Percentiles rank a stretch among this genome's conserved stretches.
These are phyloP conservation scores for Candida sonorensis DNA, from an alignment of 805 yeast genomes.

Conservation along the genomic window DNA sequence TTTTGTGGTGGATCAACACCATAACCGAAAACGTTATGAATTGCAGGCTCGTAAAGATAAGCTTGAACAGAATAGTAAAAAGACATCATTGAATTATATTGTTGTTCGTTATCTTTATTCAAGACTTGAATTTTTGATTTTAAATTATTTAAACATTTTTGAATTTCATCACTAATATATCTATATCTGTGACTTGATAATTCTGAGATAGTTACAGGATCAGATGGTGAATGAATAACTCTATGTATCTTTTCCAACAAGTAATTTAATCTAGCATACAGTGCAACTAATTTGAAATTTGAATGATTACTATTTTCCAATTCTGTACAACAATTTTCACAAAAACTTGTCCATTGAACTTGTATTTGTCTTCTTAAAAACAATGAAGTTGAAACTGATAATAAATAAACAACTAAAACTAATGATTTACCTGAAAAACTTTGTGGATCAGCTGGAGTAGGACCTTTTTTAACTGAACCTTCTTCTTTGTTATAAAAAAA, in stretches of 20 bases:
- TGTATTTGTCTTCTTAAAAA: conserved; percentile 58
- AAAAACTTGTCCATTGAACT: conserved; percentile 57
- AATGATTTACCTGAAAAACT: conserved; percentile 43
- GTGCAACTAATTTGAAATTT: conserved; percentile 39
- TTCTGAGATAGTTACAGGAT: conserved; percentile 25
- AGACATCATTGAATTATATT: conserved; percentile 33
- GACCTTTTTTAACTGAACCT: conserved; percentile 34
- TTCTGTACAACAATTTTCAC: conserved; percentile 52
- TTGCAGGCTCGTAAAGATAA: conserved; percentile 51
- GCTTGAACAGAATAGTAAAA: conserved; percentile 61
- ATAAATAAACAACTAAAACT: conserved; percentile 52
- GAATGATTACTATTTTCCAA: conserved; percentile 33
- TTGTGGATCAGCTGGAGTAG: conserved; percentile 31
- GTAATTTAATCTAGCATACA: conserved; percentile 52
- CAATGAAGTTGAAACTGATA: conserved; percentile 57
- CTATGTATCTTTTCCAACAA: conserved; percentile 56
- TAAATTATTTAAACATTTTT: conserved; percentile 35
- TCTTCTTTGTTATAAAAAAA: conserved; percentile 35
- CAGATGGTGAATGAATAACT: conserved; percentile 37
- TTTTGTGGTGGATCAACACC: conserved; percentile 3
- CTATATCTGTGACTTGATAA: conserved; percentile 24
- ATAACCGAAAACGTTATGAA: conserved; percentile 13
- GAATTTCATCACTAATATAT: conserved; percentile 43
- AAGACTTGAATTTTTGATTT: conserved; percentile 30
- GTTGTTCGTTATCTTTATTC: conserved; percentile 25